phyloP scores from a whole-genome alignment of 2,329 filamentous ascomycete genomes.

The Beauveria medogensis region DNA sequence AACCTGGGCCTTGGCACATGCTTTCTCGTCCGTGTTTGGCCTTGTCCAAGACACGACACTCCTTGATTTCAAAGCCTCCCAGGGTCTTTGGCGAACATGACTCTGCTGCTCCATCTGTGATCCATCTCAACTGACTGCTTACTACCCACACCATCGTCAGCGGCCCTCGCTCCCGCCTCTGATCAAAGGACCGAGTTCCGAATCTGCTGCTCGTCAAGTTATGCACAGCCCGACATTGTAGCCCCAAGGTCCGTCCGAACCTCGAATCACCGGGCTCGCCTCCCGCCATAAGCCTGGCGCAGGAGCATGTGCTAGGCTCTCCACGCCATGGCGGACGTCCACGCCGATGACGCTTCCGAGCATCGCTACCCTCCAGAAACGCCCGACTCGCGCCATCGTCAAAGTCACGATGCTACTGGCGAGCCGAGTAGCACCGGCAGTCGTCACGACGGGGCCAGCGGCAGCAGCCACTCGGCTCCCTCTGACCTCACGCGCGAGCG shows the following conservation, averaged over 20 bases:
- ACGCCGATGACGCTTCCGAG: constrained; percentile 11
- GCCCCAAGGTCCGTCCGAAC: not conserved
- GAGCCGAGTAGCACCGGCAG: constrained; percentile 35
- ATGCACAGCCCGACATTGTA: not conserved
- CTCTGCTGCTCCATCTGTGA: not conserved
- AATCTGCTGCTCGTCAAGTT: not conserved
- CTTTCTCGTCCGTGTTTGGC: no score
- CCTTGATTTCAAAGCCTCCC: no score
- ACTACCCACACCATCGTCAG: not conserved
- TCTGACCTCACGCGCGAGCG: constrained; percentile 11
- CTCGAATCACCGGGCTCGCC: not conserved
- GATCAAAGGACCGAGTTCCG: not conserved
- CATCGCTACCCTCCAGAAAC: not conserved
- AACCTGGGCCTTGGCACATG: no score
- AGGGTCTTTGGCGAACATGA: no score
- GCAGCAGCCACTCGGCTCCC: not conserved
- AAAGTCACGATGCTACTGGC: constrained; percentile 33
- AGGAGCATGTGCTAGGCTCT: constrained; percentile 15
- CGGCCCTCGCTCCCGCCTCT: not conserved
- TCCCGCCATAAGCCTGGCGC: not conserved
- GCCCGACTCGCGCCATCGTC: constrained; percentile 19
- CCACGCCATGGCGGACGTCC: constrained; percentile 17
- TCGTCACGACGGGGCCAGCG: constrained; percentile 15
- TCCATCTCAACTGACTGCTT: not conserved
- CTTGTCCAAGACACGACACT: no score